Evolutionary conservation across 2,329 filamentous ascomycete genomes (phyloP), one percentile per base, ranked within the genome.

Genomic region (Parastagonospora avenae): DNA sequence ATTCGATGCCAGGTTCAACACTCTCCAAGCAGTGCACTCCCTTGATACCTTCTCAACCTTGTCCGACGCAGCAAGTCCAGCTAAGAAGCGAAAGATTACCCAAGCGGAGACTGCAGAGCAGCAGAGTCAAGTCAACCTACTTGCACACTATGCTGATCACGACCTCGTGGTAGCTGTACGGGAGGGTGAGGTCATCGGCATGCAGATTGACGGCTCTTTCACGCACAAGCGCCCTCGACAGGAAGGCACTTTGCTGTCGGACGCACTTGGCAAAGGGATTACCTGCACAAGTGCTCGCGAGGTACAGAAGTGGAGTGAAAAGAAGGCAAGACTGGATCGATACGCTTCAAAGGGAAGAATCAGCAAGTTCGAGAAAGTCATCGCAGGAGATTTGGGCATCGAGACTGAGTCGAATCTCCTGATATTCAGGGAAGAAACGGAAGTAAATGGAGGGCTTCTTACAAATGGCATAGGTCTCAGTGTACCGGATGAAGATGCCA

Each of bases 251-350:
- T 77, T 90, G 7, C 75, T 92, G 24, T 87, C 90, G 30, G 88
- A 92, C 66, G 88, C 89, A 0, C 84, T 92, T 46, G 87, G 88
- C 1, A 86, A 86, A 52, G 88, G 87, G 2, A 75, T 83, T 29
- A 42, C 52, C 8, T 19, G 31, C 16, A 16, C 11, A n/a, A 14
- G 27, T 11, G 47, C 42, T 24, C 35, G 50, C 14, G 60, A 64
- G 12, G 57, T 42, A 49, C 55, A 64, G 9, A 62, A 64, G 24
- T 68, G 68, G 63, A 55, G 66, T n/a, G 67, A 66, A 32, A 58
- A 60, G 42, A 60, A 68, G 24, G 54, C 49, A 10, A 69, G 68
- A 47, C 57, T 78, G 4, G 74, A 80, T 50, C 66, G 64, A 16
- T 68, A 65, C 42, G 72, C 69, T 35, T 52, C 59, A 0, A 67